Base-by-base conservation (phyloP, 768 basidiomycete species). In the Pleurotus eryngii region DNA sequence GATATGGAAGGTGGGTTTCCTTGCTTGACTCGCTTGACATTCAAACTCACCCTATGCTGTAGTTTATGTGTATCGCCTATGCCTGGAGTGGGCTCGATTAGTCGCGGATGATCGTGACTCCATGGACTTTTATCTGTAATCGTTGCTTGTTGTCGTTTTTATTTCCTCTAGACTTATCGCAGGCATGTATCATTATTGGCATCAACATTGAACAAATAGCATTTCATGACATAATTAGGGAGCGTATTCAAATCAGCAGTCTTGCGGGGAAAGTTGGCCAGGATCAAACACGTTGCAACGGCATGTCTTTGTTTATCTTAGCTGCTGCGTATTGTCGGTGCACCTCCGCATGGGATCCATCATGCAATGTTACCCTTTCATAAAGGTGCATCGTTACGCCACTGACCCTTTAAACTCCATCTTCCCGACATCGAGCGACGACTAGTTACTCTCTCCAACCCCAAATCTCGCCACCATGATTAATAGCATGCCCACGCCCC, bases 41-140 rank as follows among this genome's bases (percentile, higher is more conserved):
- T 46, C 57, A 15, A 30, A 50, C 55, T 18, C 18, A 9, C 53
- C 39, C 18, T 42, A n/a, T 20, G 35, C 60, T 11, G 8, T 65
- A 92, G 92, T 82, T 37, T 95, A 96, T 68, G 86, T 95, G 5
- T 96, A 91, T 71, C 79, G 95, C 63, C 74, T 96, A 18, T 90
- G 89, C 62, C 70, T 97, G 45, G 95, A 97, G 69, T 98, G 93
- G 78, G 93, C 88, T 30, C 74, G 95, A 14, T 74, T 98, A 22
- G 87, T 82, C 76, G 82, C 87, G 8, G 93, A 97, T 65, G 90
- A 96, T 70, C 81, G 95, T 42, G 89, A 89, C 38, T 74, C 82
- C 26, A 89, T 87, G 90, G 67, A 66, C 56, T 77, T 69, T 50
- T 59, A 49, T 30, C 57, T 61, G 51, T 66, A 57, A 63, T 38